A percentile compares a stretch with the other conserved stretches of the same genome.
Conservation (phyloP, 2,329 filamentous ascomycete species). For the Colletotrichum zoysiae region DNA sequence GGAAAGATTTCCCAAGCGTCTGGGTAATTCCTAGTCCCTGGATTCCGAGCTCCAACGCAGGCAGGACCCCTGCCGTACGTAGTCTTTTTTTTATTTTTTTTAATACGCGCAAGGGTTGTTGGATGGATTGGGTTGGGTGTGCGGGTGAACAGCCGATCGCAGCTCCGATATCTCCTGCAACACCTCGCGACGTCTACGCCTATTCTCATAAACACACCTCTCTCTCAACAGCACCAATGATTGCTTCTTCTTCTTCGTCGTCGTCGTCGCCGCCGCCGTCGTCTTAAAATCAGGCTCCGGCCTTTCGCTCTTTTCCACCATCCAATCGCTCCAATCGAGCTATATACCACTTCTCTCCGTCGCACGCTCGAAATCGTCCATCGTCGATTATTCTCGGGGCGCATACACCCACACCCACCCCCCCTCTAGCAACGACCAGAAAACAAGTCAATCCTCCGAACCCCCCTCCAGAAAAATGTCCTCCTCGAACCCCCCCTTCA, state of each 20-base stretch:
- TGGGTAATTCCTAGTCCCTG: neutral
- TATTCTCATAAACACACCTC: neutral
- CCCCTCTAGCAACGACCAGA: neutral
- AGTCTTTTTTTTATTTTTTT: neutral
- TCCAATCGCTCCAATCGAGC: neutral
- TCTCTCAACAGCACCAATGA: constrained; percentile 4
- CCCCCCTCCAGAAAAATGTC: constrained; percentile 35
- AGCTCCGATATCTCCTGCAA: constrained; percentile 34
- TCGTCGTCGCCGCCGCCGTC: constrained; percentile 1
- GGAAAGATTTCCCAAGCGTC: constrained; percentile 31
- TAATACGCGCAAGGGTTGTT: neutral
- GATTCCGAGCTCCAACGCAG: constrained; percentile 3
- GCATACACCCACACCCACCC: neutral
- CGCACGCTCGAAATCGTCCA: neutral
- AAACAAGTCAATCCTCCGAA: neutral
- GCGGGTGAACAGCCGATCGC: constrained; percentile 13
- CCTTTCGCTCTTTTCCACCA: neutral
- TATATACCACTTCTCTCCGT: neutral
- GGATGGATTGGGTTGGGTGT: neutral
- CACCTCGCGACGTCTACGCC: constrained; percentile 4
- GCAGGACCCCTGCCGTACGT: constrained; percentile 7
- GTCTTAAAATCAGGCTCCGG: constrained; percentile 12
- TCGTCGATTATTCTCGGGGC: neutral
- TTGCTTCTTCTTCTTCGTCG: neutral
- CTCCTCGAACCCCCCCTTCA: constrained; percentile 58